Percentiles rank a stretch among this genome's conserved stretches.
phyloP scores from a whole-genome alignment of 495 filamentous ascomycete genomes.

The Sabuloglossum arenarium region DNA sequence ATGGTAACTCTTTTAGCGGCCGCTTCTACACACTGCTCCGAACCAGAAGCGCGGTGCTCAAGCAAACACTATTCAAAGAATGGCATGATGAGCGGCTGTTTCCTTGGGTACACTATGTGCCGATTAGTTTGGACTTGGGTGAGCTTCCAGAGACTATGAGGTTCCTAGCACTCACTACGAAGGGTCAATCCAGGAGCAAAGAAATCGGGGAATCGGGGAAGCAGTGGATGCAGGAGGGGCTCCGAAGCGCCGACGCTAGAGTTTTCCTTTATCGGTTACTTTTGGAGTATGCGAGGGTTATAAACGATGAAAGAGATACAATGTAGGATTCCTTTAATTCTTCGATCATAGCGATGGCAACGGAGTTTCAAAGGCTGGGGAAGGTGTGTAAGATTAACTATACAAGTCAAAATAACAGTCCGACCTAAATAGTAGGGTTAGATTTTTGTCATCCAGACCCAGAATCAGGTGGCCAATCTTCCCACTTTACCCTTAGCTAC shows the following conservation, averaged over 20 bases:
- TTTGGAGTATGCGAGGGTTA: not conserved
- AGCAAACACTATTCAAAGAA: conserved; percentile 18
- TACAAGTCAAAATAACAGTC: too few relatives aligned
- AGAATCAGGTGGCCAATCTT: too few relatives aligned
- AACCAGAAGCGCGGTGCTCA: conserved; percentile 12
- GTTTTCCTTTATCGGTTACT: not conserved
- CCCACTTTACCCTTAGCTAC: too few relatives aligned
- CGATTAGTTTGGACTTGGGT: conserved; percentile 22
- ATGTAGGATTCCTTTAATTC: too few relatives aligned
- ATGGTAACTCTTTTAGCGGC: conserved; percentile 17
- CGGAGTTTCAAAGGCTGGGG: too few relatives aligned
- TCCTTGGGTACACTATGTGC: conserved; percentile 25
- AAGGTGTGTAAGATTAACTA: too few relatives aligned
- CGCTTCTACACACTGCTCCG: conserved; percentile 11
- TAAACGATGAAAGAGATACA: not conserved
- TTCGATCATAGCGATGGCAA: too few relatives aligned
- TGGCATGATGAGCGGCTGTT: conserved; percentile 19
- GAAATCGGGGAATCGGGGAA: not conserved
- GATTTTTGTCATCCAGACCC: too few relatives aligned
- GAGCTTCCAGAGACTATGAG: not conserved
- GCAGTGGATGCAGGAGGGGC: not conserved
- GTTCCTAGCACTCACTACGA: not conserved
- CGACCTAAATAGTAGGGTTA: too few relatives aligned
- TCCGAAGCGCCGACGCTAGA: not conserved
- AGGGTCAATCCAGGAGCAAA: not conserved